Evolutionary conservation across 148 eudicot genomes (phyloP).

Genomic region (Vaccinium myrtillus): DNA sequence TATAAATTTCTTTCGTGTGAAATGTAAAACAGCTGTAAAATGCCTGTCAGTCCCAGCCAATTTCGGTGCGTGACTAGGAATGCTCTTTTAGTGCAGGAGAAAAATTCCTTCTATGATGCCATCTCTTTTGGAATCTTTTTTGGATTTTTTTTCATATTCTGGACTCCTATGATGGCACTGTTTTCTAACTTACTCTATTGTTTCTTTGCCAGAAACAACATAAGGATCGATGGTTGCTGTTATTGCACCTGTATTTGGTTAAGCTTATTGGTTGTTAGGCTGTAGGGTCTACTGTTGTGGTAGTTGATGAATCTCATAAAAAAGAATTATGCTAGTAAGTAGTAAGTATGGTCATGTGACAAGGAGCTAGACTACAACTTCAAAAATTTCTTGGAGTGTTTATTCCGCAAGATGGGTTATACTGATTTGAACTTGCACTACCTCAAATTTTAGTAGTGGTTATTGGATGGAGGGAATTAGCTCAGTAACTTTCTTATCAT

Average conservation of each 20-base stretch:
- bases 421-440: neutral
- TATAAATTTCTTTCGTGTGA: neutral
- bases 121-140: neutral
- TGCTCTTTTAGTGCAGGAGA: neutral
- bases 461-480: neutral
- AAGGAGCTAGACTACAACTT: neutral
- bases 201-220: neutral
- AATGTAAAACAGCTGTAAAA: neutral
- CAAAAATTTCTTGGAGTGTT: neutral
- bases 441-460: neutral
- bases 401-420: neutral
- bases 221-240: neutral
- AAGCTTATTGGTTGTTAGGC: neutral
- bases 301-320: neutral
- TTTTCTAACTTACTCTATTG: neutral
- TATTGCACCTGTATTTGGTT: neutral
- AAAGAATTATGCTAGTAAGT: neutral
- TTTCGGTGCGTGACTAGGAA: neutral
- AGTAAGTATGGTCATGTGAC: neutral
- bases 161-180: neutral
- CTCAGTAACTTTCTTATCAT: neutral
- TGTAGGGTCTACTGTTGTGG: neutral
- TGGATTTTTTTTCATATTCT: neutral
- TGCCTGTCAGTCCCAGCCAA: neutral
- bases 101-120: neutral